Base-by-base conservation (phyloP, 2,329 filamentous ascomycete genomes). In the Fonsecaea erecta region DNA sequence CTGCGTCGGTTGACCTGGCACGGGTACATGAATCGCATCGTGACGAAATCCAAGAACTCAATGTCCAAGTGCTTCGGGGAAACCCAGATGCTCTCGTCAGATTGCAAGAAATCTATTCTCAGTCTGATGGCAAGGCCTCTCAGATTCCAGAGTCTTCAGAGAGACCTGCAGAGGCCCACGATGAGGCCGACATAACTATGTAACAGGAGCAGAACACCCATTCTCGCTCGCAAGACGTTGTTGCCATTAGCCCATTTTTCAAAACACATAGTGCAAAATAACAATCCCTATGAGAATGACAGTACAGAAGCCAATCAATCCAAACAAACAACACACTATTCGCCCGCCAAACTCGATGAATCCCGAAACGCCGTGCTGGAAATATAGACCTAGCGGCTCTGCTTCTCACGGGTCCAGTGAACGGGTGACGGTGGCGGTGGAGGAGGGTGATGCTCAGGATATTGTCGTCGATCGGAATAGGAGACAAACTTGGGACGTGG, bases 21-120 rank as follows among this genome's bases (percentile, higher is more conserved):
- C 43, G 16, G 21, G 9, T 65, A n/a, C 40, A 48, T 37, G 77
- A 78, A 52, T 74, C 77, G 30, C 57, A 51, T 8, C 74, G 77
- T 52, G 32, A 32, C 18, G 73, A 76, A 35, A 73, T 81, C 16
- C 73, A 77, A 21, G 71, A 70, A 16, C 67, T 81, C 53, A 78
- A 77, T 34, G 71, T 75, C 26, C 73, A 72, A 51, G 77, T 77
- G 21, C 57, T 74, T 26, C 71, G 74, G 43, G 79, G 79, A 6
- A 77, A 81, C 61, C 54, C 65, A 9, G 71, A 74, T 21, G 78
- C 79, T 8, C 63, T 77, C 58, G 69, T 67, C 24, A 73, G 74
- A 18, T 51, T 81, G 54, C 75, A 80, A 63, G 72, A 75, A 51
- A 71, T 79, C 43, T 79, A 78, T 70, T 64, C 72, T 43, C 71